Percentiles rank a stretch among this genome's conserved stretches.
phyloP scores from a whole-genome alignment of 768 basidiomycete species.

The Hericium coralloides region DNA sequence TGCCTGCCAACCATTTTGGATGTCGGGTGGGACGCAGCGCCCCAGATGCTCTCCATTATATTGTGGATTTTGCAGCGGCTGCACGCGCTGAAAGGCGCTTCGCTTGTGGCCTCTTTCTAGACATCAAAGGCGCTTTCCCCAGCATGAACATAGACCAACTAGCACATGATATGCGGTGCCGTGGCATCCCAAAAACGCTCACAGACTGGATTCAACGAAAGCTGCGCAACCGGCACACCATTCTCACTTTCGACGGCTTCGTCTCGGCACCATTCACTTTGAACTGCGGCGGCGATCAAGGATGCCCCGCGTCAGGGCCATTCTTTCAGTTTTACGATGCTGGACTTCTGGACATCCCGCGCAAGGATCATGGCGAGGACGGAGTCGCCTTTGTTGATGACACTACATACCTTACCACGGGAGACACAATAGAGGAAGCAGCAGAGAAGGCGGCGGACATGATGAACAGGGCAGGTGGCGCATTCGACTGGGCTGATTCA shows the following conservation, averaged over 20 bases:
- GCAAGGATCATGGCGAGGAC: not conserved
- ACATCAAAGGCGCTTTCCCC: conserved; percentile 36
- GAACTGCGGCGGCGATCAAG: conserved; percentile 14
- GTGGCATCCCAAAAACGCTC: conserved; percentile 20
- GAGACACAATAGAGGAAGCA: conserved; percentile 9
- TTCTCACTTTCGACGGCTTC: conserved; percentile 9
- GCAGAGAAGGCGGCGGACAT: conserved; percentile 8
- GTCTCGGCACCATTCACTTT: conserved; percentile 3
- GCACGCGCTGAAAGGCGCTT: conserved; percentile 25
- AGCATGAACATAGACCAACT: conserved; percentile 25
- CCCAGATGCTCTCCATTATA: not conserved
- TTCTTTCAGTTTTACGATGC: conserved; percentile 16
- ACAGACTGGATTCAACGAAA: conserved; percentile 8
- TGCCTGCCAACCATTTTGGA: not conserved
- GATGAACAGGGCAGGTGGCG: conserved; percentile 8
- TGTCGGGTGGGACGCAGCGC: not conserved
- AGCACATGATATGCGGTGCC: conserved; percentile 22
- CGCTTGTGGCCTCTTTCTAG: conserved; percentile 28
- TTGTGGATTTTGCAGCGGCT: conserved; percentile 2
- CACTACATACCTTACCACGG: no score
- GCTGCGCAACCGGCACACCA: conserved; percentile 4
- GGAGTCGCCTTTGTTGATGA: not conserved
- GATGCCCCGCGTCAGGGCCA: conserved; percentile 14
- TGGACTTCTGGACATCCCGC: conserved; percentile 9
- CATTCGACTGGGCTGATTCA: conserved; percentile 18